phyloP scores from a whole-genome alignment of 2,329 filamentous ascomycete genomes.

The Neoascochyta sp. region DNA sequence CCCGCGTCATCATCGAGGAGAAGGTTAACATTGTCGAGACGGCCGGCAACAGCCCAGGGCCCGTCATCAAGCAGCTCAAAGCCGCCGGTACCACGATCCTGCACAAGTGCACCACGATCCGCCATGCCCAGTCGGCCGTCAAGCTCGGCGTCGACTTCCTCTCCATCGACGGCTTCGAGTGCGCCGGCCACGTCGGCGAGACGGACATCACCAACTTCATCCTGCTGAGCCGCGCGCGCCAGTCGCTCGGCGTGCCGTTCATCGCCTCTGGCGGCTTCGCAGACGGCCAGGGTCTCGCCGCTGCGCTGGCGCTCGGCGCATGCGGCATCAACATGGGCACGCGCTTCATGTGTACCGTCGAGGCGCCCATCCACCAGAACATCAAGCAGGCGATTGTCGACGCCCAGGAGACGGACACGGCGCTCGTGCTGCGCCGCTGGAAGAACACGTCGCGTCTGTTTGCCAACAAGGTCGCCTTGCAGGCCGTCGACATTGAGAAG shows the following conservation, averaged over 20 bases:
- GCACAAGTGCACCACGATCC: conserved; percentile 97
- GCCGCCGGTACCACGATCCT: conserved; percentile 72
- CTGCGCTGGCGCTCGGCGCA: conserved; percentile 82
- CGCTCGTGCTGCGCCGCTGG: conserved; percentile 84
- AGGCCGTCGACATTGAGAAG: conserved; percentile 77
- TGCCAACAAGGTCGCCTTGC: conserved; percentile 80
- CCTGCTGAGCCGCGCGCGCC: conserved; percentile 77
- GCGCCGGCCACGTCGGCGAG: conserved; percentile 85
- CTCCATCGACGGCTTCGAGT: conserved; percentile 96
- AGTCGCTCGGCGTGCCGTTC: conserved; percentile 80
- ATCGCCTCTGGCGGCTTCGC: conserved; percentile 95
- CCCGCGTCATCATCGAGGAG: conserved; percentile 89
- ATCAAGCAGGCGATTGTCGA: conserved; percentile 92
- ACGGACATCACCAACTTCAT: conserved; percentile 88
- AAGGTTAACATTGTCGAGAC: conserved; percentile 90
- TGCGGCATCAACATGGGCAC: conserved; percentile 99
- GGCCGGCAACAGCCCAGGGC: conserved; percentile 83
- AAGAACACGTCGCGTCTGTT: conserved; percentile 87
- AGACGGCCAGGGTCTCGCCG: conserved; percentile 88
- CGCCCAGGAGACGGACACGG: conserved; percentile 85
- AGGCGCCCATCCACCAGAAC: conserved; percentile 86
- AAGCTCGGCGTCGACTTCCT: conserved; percentile 96
- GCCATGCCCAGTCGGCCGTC: conserved; percentile 84
- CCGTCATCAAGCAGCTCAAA: conserved; percentile 87
- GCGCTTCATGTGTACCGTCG: conserved; percentile 92